Evolutionary conservation across 768 basidiomycete genomes (phyloP).

Genomic region (Rhodotorula graminis): DNA sequence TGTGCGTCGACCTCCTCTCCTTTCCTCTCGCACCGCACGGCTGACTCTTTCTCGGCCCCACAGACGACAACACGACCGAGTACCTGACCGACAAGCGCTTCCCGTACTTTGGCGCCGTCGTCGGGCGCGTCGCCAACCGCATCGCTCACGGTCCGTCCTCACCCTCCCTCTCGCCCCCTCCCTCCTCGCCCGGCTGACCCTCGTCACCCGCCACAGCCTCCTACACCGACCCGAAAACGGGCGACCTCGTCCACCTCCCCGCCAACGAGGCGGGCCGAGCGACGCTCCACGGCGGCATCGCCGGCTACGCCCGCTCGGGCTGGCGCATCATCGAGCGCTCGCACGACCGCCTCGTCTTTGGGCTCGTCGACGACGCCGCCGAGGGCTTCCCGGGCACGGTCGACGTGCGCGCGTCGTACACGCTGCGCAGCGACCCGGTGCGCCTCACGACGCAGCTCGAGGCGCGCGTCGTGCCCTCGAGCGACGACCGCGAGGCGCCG

Average conservation of each 20-base stretch:
- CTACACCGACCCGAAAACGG: constrained; percentile 3
- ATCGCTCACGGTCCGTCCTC: background rate
- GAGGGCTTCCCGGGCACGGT: constrained; percentile 28
- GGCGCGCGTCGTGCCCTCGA: constrained; percentile 1
- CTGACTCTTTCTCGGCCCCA: background rate
- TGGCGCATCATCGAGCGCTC: background rate
- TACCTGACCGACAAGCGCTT: background rate
- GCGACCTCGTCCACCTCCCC: background rate
- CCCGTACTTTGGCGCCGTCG: constrained; percentile 21
- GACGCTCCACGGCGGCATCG: constrained; percentile 15
- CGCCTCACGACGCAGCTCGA: background rate
- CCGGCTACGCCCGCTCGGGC: constrained; percentile 14
- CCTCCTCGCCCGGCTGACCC: too few relatives aligned
- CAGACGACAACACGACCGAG: background rate
- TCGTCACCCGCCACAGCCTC: background rate
- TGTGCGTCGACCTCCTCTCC: background rate
- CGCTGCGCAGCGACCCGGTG: background rate
- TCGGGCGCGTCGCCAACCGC: constrained; percentile 26
- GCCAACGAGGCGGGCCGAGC: constrained; percentile 7
- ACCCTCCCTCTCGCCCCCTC: background rate
- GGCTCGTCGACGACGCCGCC: constrained; percentile 1
- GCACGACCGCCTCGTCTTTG: constrained; percentile 4
- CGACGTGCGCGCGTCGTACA: constrained; percentile 3
- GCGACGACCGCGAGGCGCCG: background rate
- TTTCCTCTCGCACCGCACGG: too few relatives aligned